A percentile compares a stretch with the other conserved stretches of the same genome.
Evolutionary conservation across 2,329 filamentous ascomycete species (phyloP).

Genomic region (Aspergillus viridinutans): DNA sequence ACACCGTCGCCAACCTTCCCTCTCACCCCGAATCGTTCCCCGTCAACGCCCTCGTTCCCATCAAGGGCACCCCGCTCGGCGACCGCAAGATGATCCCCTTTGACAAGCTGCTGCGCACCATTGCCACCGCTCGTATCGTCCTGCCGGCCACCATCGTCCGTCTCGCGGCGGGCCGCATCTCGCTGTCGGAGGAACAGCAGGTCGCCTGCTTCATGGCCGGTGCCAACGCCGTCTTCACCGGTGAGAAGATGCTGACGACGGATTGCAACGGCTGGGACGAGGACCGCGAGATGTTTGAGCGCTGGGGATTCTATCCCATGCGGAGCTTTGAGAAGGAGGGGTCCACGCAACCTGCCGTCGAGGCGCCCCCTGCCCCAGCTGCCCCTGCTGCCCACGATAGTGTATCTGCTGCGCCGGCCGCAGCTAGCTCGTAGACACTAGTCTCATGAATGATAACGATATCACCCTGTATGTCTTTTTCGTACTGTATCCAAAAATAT

Average conservation of each 20-base stretch:
- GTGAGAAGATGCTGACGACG: slow-evolving; percentile 93
- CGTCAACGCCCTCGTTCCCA: slow-evolving; percentile 85
- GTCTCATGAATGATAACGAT: not conserved
- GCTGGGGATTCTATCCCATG: slow-evolving; percentile 81
- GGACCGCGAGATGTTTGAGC: slow-evolving; percentile 75
- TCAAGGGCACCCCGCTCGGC: slow-evolving; percentile 81
- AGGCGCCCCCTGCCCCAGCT: slow-evolving; percentile 4
- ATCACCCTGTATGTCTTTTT: not conserved
- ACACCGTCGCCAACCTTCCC: slow-evolving; percentile 77
- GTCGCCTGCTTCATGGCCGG: slow-evolving; percentile 85
- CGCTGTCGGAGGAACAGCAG: slow-evolving; percentile 84
- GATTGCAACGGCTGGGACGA: slow-evolving; percentile 90
- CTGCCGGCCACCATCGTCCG: slow-evolving; percentile 85
- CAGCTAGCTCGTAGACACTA: slow-evolving; percentile 20
- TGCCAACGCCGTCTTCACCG: slow-evolving; percentile 91
- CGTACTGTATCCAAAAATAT: not conserved
- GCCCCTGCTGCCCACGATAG: slow-evolving; percentile 10
- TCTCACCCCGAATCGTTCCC: slow-evolving; percentile 85
- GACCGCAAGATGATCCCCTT: slow-evolving; percentile 70
- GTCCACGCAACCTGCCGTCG: slow-evolving; percentile 2
- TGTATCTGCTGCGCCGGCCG: slow-evolving; percentile 26
- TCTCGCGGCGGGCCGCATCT: slow-evolving; percentile 78
- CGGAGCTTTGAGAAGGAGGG: slow-evolving; percentile 46
- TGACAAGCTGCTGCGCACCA: slow-evolving; percentile 72
- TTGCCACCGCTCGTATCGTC: slow-evolving; percentile 76